Conservation (phyloP, 2,329 filamentous ascomycete species). For the Fusarium papillatum region DNA sequence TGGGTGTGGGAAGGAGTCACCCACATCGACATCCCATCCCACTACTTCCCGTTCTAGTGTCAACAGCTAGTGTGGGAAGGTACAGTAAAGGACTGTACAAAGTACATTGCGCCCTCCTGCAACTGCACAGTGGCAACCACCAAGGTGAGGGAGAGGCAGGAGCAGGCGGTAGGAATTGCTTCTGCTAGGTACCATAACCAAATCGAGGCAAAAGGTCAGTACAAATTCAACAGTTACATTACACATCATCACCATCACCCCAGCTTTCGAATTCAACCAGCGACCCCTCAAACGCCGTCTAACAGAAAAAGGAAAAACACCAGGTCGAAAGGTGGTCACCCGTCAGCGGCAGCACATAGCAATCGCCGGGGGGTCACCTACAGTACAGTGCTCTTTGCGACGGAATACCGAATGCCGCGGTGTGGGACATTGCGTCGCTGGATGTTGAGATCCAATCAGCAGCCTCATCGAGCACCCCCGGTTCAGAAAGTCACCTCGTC, state of each 20-base stretch:
- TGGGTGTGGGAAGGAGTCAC: slow-evolving; percentile 6
- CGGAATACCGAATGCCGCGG: slow-evolving; percentile 37
- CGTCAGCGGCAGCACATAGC: slow-evolving; percentile 4
- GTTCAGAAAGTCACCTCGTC: slow-evolving; percentile 3
- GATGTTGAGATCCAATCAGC: slow-evolving; percentile 39
- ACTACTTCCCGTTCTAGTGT: slow-evolving; percentile 24
- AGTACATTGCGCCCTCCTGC: slow-evolving; percentile 9
- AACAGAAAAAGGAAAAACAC: background rate
- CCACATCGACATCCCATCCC: background rate
- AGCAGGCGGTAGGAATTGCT: background rate
- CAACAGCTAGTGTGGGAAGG: slow-evolving; percentile 29
- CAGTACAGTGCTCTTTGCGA: slow-evolving; percentile 6
- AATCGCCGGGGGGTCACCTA: slow-evolving; percentile 2
- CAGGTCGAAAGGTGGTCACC: slow-evolving; percentile 5
- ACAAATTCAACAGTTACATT: slow-evolving; percentile 9
- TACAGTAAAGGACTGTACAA: background rate
- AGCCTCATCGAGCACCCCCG: slow-evolving; percentile 5
- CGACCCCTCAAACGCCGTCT: slow-evolving; percentile 11
- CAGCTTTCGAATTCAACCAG: slow-evolving; percentile 2
- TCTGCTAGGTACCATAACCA: slow-evolving; percentile 8
- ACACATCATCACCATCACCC: background rate
- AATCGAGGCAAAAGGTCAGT: slow-evolving; percentile 20
- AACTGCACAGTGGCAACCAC: background rate
- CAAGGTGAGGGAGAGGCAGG: slow-evolving; percentile 3
- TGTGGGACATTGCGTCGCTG: slow-evolving; percentile 26